These are phyloP conservation scores for Entomophthora muscae DNA, from an alignment of 371 early-diverging fungal genomes.

Conservation along the genomic window DNA sequence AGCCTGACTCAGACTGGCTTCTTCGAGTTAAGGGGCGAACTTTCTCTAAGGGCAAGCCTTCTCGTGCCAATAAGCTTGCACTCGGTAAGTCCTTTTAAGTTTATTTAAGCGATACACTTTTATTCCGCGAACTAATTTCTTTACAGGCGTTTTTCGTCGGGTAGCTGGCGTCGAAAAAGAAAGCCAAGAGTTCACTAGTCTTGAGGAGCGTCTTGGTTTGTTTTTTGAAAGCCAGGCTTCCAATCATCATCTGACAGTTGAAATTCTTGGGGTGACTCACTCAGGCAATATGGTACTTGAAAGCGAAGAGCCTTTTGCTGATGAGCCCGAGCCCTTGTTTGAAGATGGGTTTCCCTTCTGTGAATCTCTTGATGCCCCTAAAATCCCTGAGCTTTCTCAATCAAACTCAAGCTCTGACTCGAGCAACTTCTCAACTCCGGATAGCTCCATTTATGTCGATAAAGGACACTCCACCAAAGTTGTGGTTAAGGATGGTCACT, in stretches of 20 bases:
- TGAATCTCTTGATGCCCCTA: neutral
- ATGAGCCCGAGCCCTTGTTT: conserved; percentile 4
- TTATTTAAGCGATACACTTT: neutral
- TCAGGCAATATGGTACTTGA: conserved; percentile 10
- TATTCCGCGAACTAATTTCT: neutral
- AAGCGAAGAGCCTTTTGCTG: neutral
- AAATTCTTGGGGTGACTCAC: conserved; percentile 11
- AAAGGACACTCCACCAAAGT: neutral
- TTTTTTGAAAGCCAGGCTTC: conserved; percentile 18
- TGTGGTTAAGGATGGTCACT: neutral
- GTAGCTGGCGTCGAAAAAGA: conserved; percentile 20
- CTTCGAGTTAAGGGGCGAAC: conserved; percentile 4
- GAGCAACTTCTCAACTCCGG: neutral
- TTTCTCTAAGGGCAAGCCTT: conserved; percentile 1
- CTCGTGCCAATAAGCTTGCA: conserved; percentile 6
- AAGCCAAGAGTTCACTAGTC: conserved; percentile 13
- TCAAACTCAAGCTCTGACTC: neutral
- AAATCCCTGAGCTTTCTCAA: neutral
- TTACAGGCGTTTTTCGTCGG: conserved; percentile 17
- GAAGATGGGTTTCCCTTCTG: neutral
- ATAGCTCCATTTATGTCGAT: neutral
- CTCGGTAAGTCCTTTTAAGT: neutral
- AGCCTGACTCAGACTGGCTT: conserved; percentile 1
- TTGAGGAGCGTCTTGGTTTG: conserved; percentile 22
- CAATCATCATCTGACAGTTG: conserved; percentile 9